phyloP scores from a whole-genome alignment of 495 filamentous ascomycete species.

The Hyaloscypha hepaticicola region DNA sequence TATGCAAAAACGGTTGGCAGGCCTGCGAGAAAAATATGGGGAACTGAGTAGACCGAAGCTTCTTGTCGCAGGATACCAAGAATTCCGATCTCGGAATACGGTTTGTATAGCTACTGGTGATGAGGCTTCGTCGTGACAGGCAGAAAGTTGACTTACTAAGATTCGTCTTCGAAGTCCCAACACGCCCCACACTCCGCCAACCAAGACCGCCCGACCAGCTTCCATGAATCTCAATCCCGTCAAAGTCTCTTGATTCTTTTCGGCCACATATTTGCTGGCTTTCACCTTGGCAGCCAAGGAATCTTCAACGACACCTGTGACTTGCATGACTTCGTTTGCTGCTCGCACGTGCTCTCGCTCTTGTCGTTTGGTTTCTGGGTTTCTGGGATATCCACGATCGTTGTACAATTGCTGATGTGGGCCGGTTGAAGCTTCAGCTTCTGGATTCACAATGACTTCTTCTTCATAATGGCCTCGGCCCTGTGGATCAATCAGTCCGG shows the following conservation, averaged over 20 bases:
- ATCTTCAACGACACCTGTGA: constrained; percentile 43
- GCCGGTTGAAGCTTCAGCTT: constrained; percentile 21
- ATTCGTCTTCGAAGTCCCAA: constrained; percentile 51
- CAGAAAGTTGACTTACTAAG: constrained; percentile 38
- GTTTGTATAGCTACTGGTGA: constrained; percentile 44
- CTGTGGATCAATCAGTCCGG: constrained; percentile 37
- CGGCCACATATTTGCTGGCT: not conserved
- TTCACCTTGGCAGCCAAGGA: constrained; percentile 19
- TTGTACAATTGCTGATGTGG: constrained; percentile 64
- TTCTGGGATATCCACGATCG: constrained; percentile 65
- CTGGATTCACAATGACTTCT: constrained; percentile 42
- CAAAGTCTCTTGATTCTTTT: constrained; percentile 28
- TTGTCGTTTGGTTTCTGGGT: constrained; percentile 52
- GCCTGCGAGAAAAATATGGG: constrained; percentile 20
- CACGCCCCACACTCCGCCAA: constrained; percentile 51
- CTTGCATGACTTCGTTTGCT: constrained; percentile 58
- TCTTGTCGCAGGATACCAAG: constrained; percentile 37
- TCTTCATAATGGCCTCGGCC: constrained; percentile 73
- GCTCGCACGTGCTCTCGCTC: constrained; percentile 52
- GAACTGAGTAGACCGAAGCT: constrained; percentile 32
- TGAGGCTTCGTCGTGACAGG: not conserved
- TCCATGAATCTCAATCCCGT: constrained; percentile 41
- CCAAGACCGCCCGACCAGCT: constrained; percentile 38
- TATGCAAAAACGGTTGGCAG: constrained; percentile 29
- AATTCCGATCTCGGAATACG: constrained; percentile 42